Evolutionary conservation across 2,329 filamentous ascomycete genomes (phyloP), one percentile per base, ranked within the genome.

Genomic region (Ophiocordyceps camponoti-leonardi): DNA sequence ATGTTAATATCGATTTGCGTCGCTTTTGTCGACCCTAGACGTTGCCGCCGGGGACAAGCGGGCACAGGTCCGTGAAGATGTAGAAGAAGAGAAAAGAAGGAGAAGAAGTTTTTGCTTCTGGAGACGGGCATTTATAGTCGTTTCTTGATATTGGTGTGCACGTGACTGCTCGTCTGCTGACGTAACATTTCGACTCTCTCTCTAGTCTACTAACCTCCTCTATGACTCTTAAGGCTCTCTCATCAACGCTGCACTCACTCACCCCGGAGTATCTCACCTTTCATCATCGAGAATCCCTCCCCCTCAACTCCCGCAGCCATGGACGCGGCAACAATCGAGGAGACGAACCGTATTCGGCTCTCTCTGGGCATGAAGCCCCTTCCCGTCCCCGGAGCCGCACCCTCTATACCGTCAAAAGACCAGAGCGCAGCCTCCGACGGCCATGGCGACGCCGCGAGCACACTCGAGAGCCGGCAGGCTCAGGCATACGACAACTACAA

Each of bases 311-410:
- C 22, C 6, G 7, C 19, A 26, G 13, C 14, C 30, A 78, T 78
- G 68, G 77, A 81, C 61, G 69, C 79, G 54, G 77, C 85, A 41
- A 81, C 83, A 26, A 88, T 96, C 58, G 85, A 93, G 64, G 87
- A 95, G 72, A 86, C 86, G 52, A 96, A 96, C 68, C 84, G 88
- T 59, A 82, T 95, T 57, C 86, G 90, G 56, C 72, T 81, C 55
- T 86, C 86, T 44, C 78, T 95, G 67, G 90, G 90, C 58, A 79
- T 95, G 70, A 86, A 90, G 59, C 88, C 87, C 23, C 68, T 96
- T 56, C 86, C 87, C 22, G 84, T 93, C 12, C 84, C 88, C 23
- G 85, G 85, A 52, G 72, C 71, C 48, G 71, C 53, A 35, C 46
- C 53, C 10, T 48, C 55, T 16, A 50, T 68, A 44, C 63, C 64